Evolutionary conservation across 2,329 filamentous ascomycete species (phyloP).

Genomic region (Alternaria brassicae): DNA sequence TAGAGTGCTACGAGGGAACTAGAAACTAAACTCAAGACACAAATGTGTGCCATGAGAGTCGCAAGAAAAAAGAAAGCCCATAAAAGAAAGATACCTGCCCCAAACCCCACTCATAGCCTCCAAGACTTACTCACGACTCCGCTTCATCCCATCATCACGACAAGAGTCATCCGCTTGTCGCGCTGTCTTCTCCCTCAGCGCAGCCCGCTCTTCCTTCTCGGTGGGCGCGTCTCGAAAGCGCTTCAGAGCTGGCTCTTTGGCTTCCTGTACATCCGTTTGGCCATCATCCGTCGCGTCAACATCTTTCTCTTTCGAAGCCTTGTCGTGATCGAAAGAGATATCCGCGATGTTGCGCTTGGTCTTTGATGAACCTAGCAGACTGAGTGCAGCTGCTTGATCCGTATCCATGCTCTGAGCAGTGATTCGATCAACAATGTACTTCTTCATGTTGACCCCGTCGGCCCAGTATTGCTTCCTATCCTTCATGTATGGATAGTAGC

Average conservation of each 20-base stretch:
- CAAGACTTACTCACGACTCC: neutral
- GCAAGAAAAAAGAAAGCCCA: neutral
- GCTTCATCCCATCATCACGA: neutral
- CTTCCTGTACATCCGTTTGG: neutral
- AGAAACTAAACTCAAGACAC: neutral
- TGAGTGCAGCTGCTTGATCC: neutral
- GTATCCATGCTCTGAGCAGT: no score
- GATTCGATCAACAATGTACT: neutral
- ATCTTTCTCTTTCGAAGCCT: neutral
- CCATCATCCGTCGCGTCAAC: neutral
- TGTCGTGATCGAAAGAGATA: neutral
- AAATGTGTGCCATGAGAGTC: neutral
- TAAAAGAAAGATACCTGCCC: neutral
- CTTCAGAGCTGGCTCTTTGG: neutral
- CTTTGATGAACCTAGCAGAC: neutral
- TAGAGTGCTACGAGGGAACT: neutral
- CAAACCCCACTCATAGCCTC: accelerated
- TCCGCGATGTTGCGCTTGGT: neutral
- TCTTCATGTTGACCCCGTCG: neutral
- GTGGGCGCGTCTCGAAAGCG: neutral
- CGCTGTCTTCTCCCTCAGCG: neutral
- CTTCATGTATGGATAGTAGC: neutral
- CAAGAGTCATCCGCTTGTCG: neutral
- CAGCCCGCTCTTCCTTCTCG: neutral
- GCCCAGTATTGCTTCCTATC: neutral